phyloP scores from a whole-genome alignment of 1,284 basidiomycete species.

The Crucibulum cyathiforme region DNA sequence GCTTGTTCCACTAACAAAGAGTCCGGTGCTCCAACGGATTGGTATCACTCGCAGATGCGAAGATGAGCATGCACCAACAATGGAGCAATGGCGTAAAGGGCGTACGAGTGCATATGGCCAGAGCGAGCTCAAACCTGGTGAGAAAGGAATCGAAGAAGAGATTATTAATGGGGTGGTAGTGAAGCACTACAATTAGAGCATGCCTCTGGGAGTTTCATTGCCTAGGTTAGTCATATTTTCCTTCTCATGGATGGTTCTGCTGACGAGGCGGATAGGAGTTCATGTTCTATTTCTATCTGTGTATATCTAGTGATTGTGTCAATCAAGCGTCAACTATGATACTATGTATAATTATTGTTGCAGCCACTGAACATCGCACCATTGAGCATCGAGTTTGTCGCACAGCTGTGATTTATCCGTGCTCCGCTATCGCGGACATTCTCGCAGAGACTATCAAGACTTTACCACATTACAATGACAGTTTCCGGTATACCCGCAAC shows the following conservation, averaged over 20 bases:
- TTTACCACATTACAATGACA: neutral
- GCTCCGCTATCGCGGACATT: neutral
- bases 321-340: too few species aligned
- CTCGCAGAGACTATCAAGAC: neutral
- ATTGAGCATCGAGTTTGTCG: too few species aligned
- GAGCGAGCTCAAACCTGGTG: slow-evolving; percentile 30
- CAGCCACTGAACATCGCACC: too few species aligned
- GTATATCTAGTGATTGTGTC: too few species aligned
- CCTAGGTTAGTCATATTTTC: neutral
- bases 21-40: slow-evolving; percentile 23
- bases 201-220: neutral
- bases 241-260: too few species aligned
- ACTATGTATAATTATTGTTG: too few species aligned
- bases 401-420: too few species aligned
- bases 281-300: too few species aligned
- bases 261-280: too few species aligned
- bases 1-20: slow-evolving; percentile 18
- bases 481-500: neutral
- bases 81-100: slow-evolving; percentile 32
- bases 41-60: slow-evolving; percentile 18
- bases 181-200: slow-evolving; percentile 53
- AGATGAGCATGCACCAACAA: slow-evolving; percentile 29
- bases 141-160: slow-evolving; percentile 51
- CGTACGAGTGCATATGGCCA: slow-evolving; percentile 37
- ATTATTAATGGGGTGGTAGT: slow-evolving; percentile 52